Conservation (phyloP, 176 grass and related monocot genomes). For the Oryza brachyantha region DNA sequence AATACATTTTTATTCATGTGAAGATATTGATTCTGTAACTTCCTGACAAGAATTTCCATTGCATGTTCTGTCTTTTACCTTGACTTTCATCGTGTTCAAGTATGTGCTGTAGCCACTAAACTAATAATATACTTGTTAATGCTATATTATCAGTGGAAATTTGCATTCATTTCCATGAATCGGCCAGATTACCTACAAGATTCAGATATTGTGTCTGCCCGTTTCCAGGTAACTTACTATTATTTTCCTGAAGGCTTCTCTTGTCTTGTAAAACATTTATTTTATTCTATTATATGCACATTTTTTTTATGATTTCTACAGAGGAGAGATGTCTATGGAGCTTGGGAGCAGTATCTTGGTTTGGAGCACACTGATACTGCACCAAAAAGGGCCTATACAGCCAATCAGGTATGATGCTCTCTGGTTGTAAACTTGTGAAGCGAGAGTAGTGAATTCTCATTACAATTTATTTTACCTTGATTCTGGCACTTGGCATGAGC, state of each 20-base stretch:
- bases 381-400: constrained; percentile 74
- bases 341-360: constrained; percentile 98
- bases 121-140: constrained; percentile 5
- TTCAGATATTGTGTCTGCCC: constrained; percentile 64
- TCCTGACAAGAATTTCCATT: constrained; percentile 9
- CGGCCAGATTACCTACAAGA: constrained; percentile 85
- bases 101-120: not conserved
- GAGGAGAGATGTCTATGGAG: constrained; percentile 94
- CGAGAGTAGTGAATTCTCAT: not conserved
- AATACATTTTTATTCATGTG: too few relatives aligned
- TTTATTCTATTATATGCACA: constrained; percentile 19
- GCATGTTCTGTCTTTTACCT: constrained; percentile 9
- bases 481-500: not conserved
- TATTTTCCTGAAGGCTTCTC: constrained; percentile 5
- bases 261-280: constrained; percentile 16
- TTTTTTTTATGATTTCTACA: constrained; percentile 34
- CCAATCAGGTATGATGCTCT: constrained; percentile 59
- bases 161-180: constrained; percentile 83
- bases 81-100: constrained; percentile 20
- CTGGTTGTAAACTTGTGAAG: not conserved
- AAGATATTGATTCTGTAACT: constrained; percentile 24
- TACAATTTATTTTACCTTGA: not conserved
- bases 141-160: constrained; percentile 72
- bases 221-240: constrained; percentile 67
- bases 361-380: constrained; percentile 82